Conservation (phyloP, 2,329 filamentous ascomycete species). For the Microdochium bolleyi region DNA sequence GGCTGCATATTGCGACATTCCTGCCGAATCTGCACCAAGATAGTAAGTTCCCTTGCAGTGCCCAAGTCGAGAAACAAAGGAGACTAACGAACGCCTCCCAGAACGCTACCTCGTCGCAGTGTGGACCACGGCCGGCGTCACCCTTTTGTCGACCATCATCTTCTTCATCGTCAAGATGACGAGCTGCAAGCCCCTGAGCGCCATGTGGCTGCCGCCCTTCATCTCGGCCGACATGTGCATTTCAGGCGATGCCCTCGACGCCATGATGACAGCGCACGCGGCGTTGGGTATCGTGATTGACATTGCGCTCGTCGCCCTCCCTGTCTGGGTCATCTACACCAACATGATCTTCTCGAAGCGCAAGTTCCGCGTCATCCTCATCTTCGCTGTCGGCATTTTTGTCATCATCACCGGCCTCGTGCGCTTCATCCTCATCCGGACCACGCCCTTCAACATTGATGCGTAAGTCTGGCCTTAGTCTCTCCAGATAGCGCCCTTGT, state of each 20-base stretch:
- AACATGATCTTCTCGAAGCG: conserved; percentile 25
- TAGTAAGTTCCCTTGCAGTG: conserved; percentile 13
- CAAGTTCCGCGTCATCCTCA: conserved; percentile 22
- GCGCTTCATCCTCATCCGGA: conserved; percentile 25
- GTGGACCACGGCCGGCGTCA: background rate
- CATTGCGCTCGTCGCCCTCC: conserved; percentile 22
- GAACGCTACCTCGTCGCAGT: background rate
- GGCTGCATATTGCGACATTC: conserved; percentile 24
- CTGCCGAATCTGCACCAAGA: conserved; percentile 23
- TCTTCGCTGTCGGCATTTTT: conserved; percentile 28
- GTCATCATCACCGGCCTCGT: conserved; percentile 27
- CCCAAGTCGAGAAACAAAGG: background rate
- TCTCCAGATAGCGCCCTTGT: too few species aligned
- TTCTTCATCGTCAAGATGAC: conserved; percentile 9
- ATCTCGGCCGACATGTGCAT: conserved; percentile 15
- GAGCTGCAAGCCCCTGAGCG: conserved; percentile 14
- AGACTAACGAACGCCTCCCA: background rate
- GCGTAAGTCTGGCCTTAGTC: conserved; percentile 17
- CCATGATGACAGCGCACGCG: conserved; percentile 25
- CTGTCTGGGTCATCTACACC: conserved; percentile 25
- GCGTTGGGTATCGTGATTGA: conserved; percentile 24
- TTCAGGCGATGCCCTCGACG: conserved; percentile 9
- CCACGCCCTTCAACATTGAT: conserved; percentile 17
- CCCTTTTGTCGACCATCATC: conserved; percentile 7
- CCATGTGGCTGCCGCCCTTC: conserved; percentile 10